phyloP scores from a whole-genome alignment of 805 yeast genomes.

The Zygosaccharomyces kombuchaensis region DNA sequence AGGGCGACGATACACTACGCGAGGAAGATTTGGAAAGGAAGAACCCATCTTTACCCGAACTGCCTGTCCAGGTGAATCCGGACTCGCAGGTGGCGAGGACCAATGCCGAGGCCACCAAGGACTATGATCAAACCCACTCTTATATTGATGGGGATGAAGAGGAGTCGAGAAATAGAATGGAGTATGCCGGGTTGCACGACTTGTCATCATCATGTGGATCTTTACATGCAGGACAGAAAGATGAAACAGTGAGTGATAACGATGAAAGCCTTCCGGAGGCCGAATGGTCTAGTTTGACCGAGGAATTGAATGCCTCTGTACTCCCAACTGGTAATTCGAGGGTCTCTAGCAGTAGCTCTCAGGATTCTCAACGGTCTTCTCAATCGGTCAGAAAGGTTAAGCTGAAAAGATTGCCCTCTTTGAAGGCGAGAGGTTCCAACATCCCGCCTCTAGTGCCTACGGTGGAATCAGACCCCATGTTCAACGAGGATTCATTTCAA shows the following conservation, averaged over 20 bases:
- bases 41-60: not conserved
- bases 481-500: slow-evolving; percentile 27
- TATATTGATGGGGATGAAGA: not conserved
- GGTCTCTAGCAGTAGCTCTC: not conserved
- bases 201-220: slow-evolving; percentile 3
- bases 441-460: slow-evolving; percentile 16
- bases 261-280: not conserved
- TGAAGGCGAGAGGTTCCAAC: slow-evolving; percentile 3
- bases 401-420: not conserved
- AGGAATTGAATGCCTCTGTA: not conserved
- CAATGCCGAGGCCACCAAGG: not conserved
- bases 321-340: not conserved
- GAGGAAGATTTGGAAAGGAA: slow-evolving; percentile 1
- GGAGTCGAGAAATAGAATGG: slow-evolving; percentile 1
- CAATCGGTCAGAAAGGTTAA: not conserved
- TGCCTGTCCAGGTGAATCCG: not conserved
- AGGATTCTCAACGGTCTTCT: not conserved
- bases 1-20: slow-evolving; percentile 8
- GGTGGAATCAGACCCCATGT: slow-evolving; percentile 17
- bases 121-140: not conserved
- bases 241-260: not conserved
- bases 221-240: not conserved
- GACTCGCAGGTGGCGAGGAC: not conserved
- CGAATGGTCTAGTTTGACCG: not conserved
- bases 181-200: slow-evolving; percentile 3